Evolutionary conservation across 768 basidiomycete genomes (phyloP), one percentile per base, ranked within the genome.

Genomic region (Gymnopilus junonius): DNA sequence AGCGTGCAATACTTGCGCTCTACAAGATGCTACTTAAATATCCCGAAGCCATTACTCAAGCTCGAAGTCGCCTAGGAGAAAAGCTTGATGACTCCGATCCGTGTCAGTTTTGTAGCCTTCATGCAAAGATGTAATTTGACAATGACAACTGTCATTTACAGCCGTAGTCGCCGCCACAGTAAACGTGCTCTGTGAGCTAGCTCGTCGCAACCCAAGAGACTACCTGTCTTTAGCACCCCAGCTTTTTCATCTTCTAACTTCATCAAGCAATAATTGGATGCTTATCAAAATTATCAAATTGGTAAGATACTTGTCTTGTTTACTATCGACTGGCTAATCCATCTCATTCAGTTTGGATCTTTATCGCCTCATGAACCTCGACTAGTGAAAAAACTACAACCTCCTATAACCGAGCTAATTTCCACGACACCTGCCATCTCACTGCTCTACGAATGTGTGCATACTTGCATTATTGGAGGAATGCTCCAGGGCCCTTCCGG

Each of bases 191-290:
- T 97, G 95, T 73, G 97, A 99, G 77, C 83, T 98, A 37, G 91
- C 93, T 12, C 86, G 93, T 61, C 81, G 85, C 46, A 89, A 89
- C 64, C 94, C 96, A 8, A 77, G 80, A 62, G 91, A 92, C 63
- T 95, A 94, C 72, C 82, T 99, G 8, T 82, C 88, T 3, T 77
- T 99, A 40, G 97, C 97, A 2, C 97, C 97, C 10, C 92, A 93
- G 68, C 76, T 99, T 58, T 99, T 99, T 75, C 94, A 93, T 70
- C 83, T 99, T 11, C 79, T 99, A 62, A 97, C 94, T 0, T 94
- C 90, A 2, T 95, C 95, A 11, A 91, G 93, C 10, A 99, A 99
- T 75, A 99, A 99, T 70, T 99, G 97, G 97, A 97, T 99, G 94
- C 84, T 99, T 62, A 99, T 99, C 76, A 99, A 99, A 78, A 91